Percentiles rank a stretch among this genome's conserved stretches.
Evolutionary conservation across 441 rosid genomes (phyloP).

Genomic region (Manihot esculenta): DNA sequence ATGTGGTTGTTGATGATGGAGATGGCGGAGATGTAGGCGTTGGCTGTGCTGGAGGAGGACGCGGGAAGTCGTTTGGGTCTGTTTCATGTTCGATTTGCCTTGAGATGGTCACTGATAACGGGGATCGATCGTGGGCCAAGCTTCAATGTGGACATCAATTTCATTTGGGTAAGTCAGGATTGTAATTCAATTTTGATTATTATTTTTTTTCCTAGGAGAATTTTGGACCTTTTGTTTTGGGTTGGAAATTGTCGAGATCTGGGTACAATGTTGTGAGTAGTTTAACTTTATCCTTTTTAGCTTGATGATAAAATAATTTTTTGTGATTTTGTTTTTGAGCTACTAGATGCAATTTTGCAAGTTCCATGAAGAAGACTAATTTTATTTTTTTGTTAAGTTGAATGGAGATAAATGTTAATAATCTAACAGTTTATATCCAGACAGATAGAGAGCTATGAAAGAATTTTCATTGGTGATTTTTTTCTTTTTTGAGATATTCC

Average conservation of each 20-base stretch:
- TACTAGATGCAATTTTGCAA: slow-evolving; percentile 7
- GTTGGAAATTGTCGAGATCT: slow-evolving; percentile 48
- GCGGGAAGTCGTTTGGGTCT: slow-evolving; percentile 48
- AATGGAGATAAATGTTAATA: slow-evolving; percentile 2
- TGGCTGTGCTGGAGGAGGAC: slow-evolving; percentile 38
- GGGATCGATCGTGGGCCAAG: slow-evolving; percentile 97
- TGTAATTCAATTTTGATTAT: slow-evolving; percentile 5
- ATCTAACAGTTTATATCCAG: background rate
- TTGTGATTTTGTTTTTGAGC: background rate
- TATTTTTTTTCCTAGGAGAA: background rate
- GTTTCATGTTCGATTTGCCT: slow-evolving; percentile 97
- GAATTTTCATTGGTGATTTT: background rate
- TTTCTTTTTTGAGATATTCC: background rate
- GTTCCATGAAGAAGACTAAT: background rate
- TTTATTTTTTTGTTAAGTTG: background rate
- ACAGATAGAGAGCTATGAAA: background rate
- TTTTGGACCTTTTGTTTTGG: background rate
- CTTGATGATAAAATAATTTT: background rate
- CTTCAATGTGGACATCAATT: slow-evolving; percentile 96
- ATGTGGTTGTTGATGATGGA: slow-evolving; percentile 53
- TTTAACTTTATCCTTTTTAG: slow-evolving; percentile 2
- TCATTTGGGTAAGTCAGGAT: slow-evolving; percentile 64
- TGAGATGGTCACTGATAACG: slow-evolving; percentile 65
- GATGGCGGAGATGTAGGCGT: slow-evolving; percentile 38
- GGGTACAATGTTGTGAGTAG: slow-evolving; percentile 15